Evolutionary conservation across 805 yeast genomes (phyloP).

Genomic region (Zygotorulaspora florentina): DNA sequence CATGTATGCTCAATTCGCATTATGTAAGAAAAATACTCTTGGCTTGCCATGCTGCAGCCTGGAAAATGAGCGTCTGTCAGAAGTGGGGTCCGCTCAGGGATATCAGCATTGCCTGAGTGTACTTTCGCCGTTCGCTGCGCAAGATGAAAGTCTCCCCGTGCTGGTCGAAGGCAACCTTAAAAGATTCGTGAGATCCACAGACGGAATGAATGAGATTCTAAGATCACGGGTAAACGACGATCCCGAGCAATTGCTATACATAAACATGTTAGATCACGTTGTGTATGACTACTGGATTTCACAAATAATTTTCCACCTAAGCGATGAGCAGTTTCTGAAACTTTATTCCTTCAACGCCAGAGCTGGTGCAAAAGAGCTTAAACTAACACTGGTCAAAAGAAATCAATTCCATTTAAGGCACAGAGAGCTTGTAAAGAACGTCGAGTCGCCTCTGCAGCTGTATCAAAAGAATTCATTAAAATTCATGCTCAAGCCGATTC

Average conservation of each 20-base stretch:
- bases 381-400: conserved; percentile 28
- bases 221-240: conserved; percentile 31
- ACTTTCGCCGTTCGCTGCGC: conserved; percentile 47
- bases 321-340: conserved; percentile 17
- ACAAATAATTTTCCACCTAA: conserved; percentile 27
- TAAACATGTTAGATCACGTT: conserved; percentile 42
- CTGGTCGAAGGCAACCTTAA: conserved; percentile 45
- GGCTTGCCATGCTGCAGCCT: conserved; percentile 37
- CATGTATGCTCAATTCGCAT: conserved; percentile 42
- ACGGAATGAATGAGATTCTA: conserved; percentile 37
- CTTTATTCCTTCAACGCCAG: conserved; percentile 21
- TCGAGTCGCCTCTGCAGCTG: conserved; percentile 6
- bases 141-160: conserved; percentile 50
- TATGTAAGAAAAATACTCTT: conserved; percentile 43
- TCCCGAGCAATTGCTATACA: conserved; percentile 36
- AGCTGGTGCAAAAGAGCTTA: conserved; percentile 11
- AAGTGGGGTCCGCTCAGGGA: conserved; percentile 3
- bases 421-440: conserved; percentile 25
- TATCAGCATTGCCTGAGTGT: conserved; percentile 38
- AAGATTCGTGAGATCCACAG: conserved; percentile 38
- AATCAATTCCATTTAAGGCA: conserved; percentile 39
- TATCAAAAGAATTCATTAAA: conserved; percentile 5
- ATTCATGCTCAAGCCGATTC: conserved; percentile 10
- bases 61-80: conserved; percentile 1
- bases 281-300: conserved; percentile 50